phyloP scores from a whole-genome alignment of 768 basidiomycete species.

The Boletus bicolor region DNA sequence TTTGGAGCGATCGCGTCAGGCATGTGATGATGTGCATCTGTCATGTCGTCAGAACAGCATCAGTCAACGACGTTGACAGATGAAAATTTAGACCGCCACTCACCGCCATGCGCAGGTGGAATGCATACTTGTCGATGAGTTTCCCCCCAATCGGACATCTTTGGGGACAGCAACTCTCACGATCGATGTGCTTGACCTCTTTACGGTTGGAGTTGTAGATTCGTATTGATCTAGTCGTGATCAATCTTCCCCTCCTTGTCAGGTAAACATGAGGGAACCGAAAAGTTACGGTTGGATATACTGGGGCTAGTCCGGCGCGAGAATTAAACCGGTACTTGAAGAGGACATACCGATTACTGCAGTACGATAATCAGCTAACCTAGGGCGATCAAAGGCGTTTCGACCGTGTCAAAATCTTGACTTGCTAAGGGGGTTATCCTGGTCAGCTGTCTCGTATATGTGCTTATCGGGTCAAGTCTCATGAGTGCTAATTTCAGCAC shows the following conservation, averaged over 20 bases:
- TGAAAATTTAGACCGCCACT: conserved; percentile 6
- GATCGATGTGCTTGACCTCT: neutral
- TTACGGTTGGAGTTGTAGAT: neutral
- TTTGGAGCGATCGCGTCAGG: neutral
- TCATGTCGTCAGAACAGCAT: conserved; percentile 5
- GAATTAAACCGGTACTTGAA: conserved; percentile 4
- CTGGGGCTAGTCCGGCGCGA: neutral
- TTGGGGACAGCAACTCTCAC: neutral
- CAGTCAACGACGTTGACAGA: conserved; percentile 3
- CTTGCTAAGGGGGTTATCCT: conserved; percentile 22
- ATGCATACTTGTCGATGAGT: neutral
- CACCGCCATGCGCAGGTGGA: neutral
- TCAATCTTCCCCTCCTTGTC: neutral
- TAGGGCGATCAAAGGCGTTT: neutral
- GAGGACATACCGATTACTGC: neutral
- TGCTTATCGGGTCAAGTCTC: conserved; percentile 18
- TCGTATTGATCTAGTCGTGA: conserved; percentile 1
- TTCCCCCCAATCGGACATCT: neutral
- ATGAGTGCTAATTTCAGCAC: conserved; percentile 10
- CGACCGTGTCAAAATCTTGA: conserved; percentile 7
- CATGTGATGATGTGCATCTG: neutral
- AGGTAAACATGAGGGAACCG: neutral
- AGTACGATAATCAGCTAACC: conserved; percentile 14
- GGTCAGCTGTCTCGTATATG: conserved; percentile 25
- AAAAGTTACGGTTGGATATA: neutral